Conservation (phyloP, 305 asterid species). For the Fraxinus nigra region DNA sequence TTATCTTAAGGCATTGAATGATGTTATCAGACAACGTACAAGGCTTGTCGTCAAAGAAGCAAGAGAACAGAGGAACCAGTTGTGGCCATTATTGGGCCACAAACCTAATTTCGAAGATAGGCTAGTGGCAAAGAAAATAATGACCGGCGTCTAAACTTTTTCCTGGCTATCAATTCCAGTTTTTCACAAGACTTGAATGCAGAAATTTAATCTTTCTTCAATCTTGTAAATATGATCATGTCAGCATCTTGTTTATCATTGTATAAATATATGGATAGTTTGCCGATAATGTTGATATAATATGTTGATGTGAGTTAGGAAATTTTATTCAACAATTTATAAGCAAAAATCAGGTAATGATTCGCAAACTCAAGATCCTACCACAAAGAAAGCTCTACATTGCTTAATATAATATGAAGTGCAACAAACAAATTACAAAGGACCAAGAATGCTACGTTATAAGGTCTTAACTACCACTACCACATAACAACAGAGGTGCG, state of each 20-base stretch:
- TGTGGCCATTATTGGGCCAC: slow-evolving; percentile 67
- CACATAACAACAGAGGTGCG: neutral
- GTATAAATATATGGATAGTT: neutral
- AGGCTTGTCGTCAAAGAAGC: slow-evolving; percentile 39
- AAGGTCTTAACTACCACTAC: neutral
- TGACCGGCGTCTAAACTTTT: slow-evolving; percentile 37
- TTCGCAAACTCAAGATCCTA: neutral
- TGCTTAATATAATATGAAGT: neutral
- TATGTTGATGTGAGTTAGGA: neutral
- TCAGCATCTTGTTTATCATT: neutral
- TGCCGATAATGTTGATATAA: neutral
- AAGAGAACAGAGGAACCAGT: slow-evolving; percentile 54
- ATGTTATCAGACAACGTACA: slow-evolving; percentile 47
- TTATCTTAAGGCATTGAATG: slow-evolving; percentile 69
- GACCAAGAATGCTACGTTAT: neutral
- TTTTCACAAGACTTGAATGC: slow-evolving; percentile 2
- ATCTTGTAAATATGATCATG: slow-evolving; percentile 28
- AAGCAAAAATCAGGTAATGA: neutral
- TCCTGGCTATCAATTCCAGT: neutral
- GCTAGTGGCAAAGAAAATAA: slow-evolving; percentile 27
- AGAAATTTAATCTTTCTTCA: neutral
- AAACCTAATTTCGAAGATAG: slow-evolving; percentile 34
- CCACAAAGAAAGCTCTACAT: neutral
- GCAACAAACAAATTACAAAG: neutral
- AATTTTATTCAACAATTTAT: neutral